Percentiles rank a stretch among this genome's conserved stretches.
phyloP scores from a whole-genome alignment of 2,329 filamentous ascomycete species.

The Alternaria brassicae region DNA sequence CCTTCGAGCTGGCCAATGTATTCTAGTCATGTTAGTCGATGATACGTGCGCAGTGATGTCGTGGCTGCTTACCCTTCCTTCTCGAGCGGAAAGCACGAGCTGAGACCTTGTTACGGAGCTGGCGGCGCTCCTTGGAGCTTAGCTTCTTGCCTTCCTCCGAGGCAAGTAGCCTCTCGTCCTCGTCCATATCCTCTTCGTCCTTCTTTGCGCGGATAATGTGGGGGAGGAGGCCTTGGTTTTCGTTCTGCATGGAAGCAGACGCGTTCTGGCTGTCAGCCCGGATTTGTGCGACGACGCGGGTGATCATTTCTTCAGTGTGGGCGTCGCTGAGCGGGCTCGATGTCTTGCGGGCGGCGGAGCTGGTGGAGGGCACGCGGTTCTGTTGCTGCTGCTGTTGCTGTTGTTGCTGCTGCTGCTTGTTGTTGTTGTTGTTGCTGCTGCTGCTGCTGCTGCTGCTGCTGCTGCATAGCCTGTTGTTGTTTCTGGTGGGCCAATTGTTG shows the following conservation, averaged over 20 bases:
- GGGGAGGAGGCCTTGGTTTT: slow-evolving; percentile 58
- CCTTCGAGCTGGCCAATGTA: slow-evolving; percentile 94
- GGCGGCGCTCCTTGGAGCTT: slow-evolving; percentile 95
- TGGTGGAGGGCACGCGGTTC: slow-evolving; percentile 27
- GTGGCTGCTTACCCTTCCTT: slow-evolving; percentile 79
- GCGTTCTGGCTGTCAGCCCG: slow-evolving; percentile 69
- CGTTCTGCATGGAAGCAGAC: slow-evolving; percentile 61
- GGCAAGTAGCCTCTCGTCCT: slow-evolving; percentile 91
- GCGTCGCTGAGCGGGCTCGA: slow-evolving; percentile 54
- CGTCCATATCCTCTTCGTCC: slow-evolving; percentile 98
- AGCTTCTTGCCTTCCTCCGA: slow-evolving; percentile 99
- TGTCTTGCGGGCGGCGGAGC: slow-evolving; percentile 41
- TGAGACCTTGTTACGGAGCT: slow-evolving; percentile 98
- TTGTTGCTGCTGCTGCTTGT: slow-evolving; percentile 45
- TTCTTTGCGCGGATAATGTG: slow-evolving; percentile 81
- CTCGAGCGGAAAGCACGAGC: slow-evolving; percentile 97
- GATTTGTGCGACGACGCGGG: slow-evolving; percentile 91
- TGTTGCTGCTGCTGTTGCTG: slow-evolving; percentile 50
- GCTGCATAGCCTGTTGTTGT: slow-evolving; percentile 47
- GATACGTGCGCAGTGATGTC: neutral
- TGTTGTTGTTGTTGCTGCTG: slow-evolving; percentile 54
- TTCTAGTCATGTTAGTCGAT: slow-evolving; percentile 70
- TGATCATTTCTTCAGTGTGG: slow-evolving; percentile 84
- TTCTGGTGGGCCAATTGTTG: slow-evolving; percentile 49
- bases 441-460: slow-evolving; percentile 51